phyloP scores from a whole-genome alignment of 2,329 filamentous ascomycete species.

The Colletotrichum musae region DNA sequence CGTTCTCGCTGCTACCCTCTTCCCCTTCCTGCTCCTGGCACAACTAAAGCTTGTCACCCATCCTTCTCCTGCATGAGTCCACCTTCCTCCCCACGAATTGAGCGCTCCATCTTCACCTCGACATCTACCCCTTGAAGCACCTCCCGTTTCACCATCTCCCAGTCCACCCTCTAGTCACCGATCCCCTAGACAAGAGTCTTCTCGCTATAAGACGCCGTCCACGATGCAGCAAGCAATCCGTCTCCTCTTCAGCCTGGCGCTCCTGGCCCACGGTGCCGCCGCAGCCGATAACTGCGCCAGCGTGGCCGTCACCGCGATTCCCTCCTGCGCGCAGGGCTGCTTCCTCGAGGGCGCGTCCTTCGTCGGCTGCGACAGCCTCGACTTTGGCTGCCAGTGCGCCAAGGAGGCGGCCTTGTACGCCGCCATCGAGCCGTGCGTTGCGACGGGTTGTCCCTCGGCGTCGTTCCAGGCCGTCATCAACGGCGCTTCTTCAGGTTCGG shows the following conservation, averaged over 20 bases:
- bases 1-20: constrained; percentile 31
- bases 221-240: constrained; percentile 15
- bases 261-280: constrained; percentile 11
- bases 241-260: not conserved
- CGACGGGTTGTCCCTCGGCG: constrained; percentile 45
- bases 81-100: constrained; percentile 28
- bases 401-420: constrained; percentile 43
- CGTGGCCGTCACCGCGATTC: constrained; percentile 47
- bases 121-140: constrained; percentile 30
- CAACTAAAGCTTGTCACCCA: constrained; percentile 21
- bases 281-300: constrained; percentile 44
- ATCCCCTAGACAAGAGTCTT: not conserved
- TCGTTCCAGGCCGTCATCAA: constrained; percentile 46
- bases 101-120: constrained; percentile 14
- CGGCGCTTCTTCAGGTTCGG: constrained; percentile 43
- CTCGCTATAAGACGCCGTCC: not conserved
- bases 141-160: constrained; percentile 29
- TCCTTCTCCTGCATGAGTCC: constrained; percentile 27
- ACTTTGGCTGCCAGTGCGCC: constrained; percentile 49
- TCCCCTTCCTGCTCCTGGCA: not conserved
- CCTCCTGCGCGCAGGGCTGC: constrained; percentile 47
- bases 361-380: constrained; percentile 46
- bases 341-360: constrained; percentile 47
- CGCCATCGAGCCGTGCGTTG: constrained; percentile 48
- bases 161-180: constrained; percentile 4